Conservation (phyloP, 768 basidiomycete species). For the Suillus luteus region DNA sequence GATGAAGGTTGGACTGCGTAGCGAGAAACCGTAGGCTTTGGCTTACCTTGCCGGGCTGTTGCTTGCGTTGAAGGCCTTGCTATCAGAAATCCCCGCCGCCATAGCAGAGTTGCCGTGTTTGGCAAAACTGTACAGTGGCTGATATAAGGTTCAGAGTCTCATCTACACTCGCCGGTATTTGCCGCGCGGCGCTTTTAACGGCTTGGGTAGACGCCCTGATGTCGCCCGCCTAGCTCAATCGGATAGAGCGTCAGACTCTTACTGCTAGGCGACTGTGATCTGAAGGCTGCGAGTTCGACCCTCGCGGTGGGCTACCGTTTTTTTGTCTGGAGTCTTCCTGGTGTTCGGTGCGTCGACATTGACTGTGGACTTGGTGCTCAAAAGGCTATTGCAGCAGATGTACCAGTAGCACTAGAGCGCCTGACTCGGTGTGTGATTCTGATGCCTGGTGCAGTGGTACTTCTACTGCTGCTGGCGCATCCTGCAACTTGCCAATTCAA, state of each 20-base stretch:
- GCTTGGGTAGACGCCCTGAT: not conserved
- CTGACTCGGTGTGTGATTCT: not conserved
- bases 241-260: slow-evolving; percentile 59
- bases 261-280: slow-evolving; percentile 40
- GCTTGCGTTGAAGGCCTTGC: slow-evolving; percentile 14
- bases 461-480: too few species aligned
- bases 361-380: not conserved
- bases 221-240: slow-evolving; percentile 52
- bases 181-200: not conserved
- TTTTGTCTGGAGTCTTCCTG: not conserved
- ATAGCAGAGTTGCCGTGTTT: slow-evolving; percentile 12
- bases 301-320: slow-evolving; percentile 71
- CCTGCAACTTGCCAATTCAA: too few species aligned
- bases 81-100: not conserved
- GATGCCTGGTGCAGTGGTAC: too few species aligned
- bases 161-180: not conserved
- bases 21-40: not conserved
- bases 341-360: too few species aligned
- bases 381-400: not conserved
- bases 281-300: slow-evolving; percentile 87
- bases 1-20: not conserved
- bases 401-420: not conserved
- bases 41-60: slow-evolving; percentile 26
- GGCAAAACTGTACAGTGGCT: slow-evolving; percentile 19
- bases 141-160: slow-evolving; percentile 12